phyloP scores from a whole-genome alignment of 1,284 basidiomycete genomes.

The Pholiota adiposa region DNA sequence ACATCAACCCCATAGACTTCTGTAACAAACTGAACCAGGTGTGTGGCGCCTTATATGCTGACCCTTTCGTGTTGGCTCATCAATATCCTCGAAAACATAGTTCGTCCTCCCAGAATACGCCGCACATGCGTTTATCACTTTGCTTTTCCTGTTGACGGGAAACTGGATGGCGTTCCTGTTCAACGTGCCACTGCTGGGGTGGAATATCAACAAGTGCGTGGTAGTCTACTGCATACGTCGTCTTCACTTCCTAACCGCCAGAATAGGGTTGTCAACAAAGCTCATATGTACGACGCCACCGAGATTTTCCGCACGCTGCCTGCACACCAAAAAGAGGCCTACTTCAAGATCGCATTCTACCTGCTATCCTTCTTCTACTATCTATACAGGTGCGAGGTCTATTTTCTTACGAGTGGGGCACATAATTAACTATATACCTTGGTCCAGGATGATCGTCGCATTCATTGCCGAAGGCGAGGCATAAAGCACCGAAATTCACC shows the following conservation, averaged over 20 bases:
- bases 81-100: constrained; percentile 43
- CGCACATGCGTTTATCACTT: constrained; percentile 88
- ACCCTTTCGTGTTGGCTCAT: background rate
- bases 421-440: constrained; percentile 2
- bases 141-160: constrained; percentile 87
- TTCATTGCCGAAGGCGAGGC: constrained; percentile 77
- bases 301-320: constrained; percentile 97
- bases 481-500: constrained; percentile 7
- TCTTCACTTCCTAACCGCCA: background rate
- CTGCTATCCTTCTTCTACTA: constrained; percentile 96
- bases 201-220: constrained; percentile 93
- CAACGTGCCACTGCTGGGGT: constrained; percentile 90
- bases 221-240: background rate
- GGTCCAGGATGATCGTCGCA: constrained; percentile 79
- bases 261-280: constrained; percentile 83
- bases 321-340: constrained; percentile 95
- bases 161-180: constrained; percentile 95
- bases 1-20: constrained; percentile 99
- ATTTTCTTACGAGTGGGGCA: constrained; percentile 1
- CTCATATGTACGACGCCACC: constrained; percentile 98
- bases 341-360: constrained; percentile 95
- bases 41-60: constrained; percentile 7
- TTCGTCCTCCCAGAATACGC: constrained; percentile 99
- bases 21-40: constrained; percentile 99
- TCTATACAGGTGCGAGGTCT: constrained; percentile 80